A percentile compares a stretch with the other conserved stretches of the same genome.
Evolutionary conservation across 176 grass and related monocot species (phyloP).

Genomic region (Tillandsia leiboldiana): DNA sequence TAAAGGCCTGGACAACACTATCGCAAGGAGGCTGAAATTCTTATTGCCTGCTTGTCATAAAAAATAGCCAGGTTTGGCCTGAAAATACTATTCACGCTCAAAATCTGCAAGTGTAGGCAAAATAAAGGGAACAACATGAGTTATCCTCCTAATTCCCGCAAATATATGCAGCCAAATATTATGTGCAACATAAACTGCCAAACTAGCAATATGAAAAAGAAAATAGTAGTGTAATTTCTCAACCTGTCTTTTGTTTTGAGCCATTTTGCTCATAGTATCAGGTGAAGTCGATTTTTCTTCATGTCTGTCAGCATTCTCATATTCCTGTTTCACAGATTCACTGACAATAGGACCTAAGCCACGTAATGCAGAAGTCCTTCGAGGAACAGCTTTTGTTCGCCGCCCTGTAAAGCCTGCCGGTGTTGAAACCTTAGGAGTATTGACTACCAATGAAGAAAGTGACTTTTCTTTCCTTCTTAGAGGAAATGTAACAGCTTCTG

Average conservation of each 20-base stretch:
- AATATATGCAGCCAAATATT: not conserved
- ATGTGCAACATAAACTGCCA: not conserved
- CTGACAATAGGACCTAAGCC: slow-evolving; percentile 33
- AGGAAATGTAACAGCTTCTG: slow-evolving; percentile 41
- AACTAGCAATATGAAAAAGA: slow-evolving; percentile 5
- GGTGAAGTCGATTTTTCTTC: slow-evolving; percentile 31
- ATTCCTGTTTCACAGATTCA: slow-evolving; percentile 51
- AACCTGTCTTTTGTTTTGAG: slow-evolving; percentile 51
- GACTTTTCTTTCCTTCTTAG: slow-evolving; percentile 58
- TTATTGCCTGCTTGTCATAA: too few species aligned
- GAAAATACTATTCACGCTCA: too few species aligned
- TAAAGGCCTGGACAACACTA: too few species aligned
- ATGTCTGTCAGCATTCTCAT: slow-evolving; percentile 32
- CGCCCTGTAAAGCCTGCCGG: slow-evolving; percentile 45
- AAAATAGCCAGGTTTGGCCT: too few species aligned
- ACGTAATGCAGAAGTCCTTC: slow-evolving; percentile 43
- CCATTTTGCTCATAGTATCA: slow-evolving; percentile 33
- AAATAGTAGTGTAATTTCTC: slow-evolving; percentile 9
- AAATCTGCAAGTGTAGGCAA: too few species aligned
- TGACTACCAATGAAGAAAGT: slow-evolving; percentile 63
- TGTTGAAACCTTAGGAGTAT: slow-evolving; percentile 42
- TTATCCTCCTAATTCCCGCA: too few species aligned
- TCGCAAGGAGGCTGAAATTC: too few species aligned
- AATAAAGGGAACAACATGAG: too few species aligned
- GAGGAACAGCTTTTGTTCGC: slow-evolving; percentile 60